Base-by-base conservation (phyloP, 371 early-diverging fungal genomes). In the Blakeslea trispora region DNA sequence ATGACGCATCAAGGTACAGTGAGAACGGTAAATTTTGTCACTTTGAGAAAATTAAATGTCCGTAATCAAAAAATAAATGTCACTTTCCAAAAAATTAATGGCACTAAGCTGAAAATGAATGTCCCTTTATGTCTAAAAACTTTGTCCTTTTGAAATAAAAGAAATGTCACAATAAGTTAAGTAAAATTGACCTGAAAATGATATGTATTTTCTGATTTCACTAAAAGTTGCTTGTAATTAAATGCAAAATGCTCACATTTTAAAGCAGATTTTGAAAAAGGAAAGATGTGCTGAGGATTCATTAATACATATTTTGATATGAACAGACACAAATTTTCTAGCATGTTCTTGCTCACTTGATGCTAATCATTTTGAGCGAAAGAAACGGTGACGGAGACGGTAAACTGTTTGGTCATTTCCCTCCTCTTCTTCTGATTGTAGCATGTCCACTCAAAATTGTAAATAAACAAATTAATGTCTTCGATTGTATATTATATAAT, bases 1-100 rank as follows among this genome's bases (percentile, higher is more conserved):
- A 61, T 87, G 84, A 8, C 90, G 83, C 77, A 96, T 73, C 15
- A 96, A 69, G n/a, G 28, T 28, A 28, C 28, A 28, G 28, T 28
- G 28, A 28, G 28, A 28, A 28, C 28, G 28, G 28, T 28, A 28
- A 28, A 28, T 28, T 28, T 28, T 28, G 28, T 28, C 28, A 28
- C 28, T 28, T 28, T 28, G 28, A 28, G 28, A 28, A 28, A 28
- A 28, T 28, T 28, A 28, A 28, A 28, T 28, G 28, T 28, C 28
- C 28, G 28, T 28, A 28, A 28, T 28, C 28, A 28, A 28, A 28
- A 28, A 28, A 28, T 28, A 28, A 28, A 28, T 28, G 28, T 28
- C 28, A 28, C 28, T 28, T 28, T 28, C 28, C 28, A 28, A 28
- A 28, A 28, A 28, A 28, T 28, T 28, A 28, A 28, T 28, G 28